phyloP scores from a whole-genome alignment of 257 asterid species.

The Rhazya stricta region DNA sequence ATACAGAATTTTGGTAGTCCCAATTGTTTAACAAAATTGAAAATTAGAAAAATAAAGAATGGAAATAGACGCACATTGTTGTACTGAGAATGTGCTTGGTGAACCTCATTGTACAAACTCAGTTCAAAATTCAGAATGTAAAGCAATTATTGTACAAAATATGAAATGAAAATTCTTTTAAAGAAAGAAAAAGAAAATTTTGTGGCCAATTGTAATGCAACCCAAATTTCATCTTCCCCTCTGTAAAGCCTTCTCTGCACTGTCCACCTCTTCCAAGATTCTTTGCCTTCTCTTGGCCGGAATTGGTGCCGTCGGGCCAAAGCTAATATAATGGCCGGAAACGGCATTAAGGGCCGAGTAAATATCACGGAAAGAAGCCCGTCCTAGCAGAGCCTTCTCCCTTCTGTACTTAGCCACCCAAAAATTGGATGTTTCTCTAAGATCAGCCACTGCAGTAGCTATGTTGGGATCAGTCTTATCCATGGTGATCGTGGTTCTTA shows the following conservation, averaged over 20 bases:
- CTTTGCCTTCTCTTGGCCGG: conserved; percentile 86
- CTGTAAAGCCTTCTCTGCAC: conserved; percentile 81
- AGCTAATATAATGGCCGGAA: conserved; percentile 89
- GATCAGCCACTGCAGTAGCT: conserved; percentile 67
- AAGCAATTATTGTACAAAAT: background rate
- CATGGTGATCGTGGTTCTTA: conserved; percentile 49
- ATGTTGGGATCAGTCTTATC: conserved; percentile 69
- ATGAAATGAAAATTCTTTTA: background rate
- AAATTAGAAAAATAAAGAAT: background rate
- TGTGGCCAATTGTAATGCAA: conserved; percentile 1
- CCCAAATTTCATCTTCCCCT: conserved; percentile 60
- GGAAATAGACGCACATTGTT: background rate
- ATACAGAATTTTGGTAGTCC: too few relatives aligned
- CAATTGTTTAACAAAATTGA: too few relatives aligned
- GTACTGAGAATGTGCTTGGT: background rate
- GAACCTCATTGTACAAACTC: conserved; percentile 22
- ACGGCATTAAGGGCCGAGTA: conserved; percentile 93
- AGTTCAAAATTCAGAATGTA: background rate
- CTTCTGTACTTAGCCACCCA: conserved; percentile 97
- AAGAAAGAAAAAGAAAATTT: background rate
- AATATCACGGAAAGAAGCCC: conserved; percentile 80
- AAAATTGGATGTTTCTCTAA: conserved; percentile 63
- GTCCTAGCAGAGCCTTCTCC: conserved; percentile 69
- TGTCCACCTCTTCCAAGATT: conserved; percentile 88
- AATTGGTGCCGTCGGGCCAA: conserved; percentile 91